Conservation (phyloP, 306 rosid genomes). For the Prunus padus region DNA sequence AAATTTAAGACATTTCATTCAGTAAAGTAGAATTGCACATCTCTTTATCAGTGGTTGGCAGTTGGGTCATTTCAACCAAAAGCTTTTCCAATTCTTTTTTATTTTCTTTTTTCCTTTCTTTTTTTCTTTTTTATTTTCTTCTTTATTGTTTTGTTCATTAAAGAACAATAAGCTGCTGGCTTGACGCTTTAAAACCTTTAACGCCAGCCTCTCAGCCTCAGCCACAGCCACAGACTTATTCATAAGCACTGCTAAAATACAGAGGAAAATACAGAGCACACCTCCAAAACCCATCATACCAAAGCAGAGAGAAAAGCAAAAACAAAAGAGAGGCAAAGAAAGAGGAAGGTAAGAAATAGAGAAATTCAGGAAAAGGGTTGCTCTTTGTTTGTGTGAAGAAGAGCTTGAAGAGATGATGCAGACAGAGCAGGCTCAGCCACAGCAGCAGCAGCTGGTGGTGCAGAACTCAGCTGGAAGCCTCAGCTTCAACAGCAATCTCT, state of each 20-base stretch:
- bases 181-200: conserved; percentile 17
- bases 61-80: conserved; percentile 49
- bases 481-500: conserved; percentile 90
- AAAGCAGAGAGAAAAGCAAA: conserved; percentile 40
- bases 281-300: conserved; percentile 47
- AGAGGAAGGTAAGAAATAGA: conserved; percentile 30
- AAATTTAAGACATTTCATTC: conserved; percentile 32
- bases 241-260: conserved; percentile 41
- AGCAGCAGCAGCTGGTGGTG: conserved; percentile 63
- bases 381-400: conserved; percentile 10
- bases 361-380: conserved; percentile 31
- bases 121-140: conserved; percentile 6
- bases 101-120: conserved; percentile 12
- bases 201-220: neutral
- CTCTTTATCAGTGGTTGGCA: conserved; percentile 60
- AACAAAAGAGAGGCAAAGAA: conserved; percentile 13
- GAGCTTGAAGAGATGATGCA: conserved; percentile 34
- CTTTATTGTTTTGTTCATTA: conserved; percentile 2
- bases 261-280: conserved; percentile 37
- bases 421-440: conserved; percentile 41
- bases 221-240: conserved; percentile 18
- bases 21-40: conserved; percentile 31
- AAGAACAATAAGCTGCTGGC: conserved; percentile 27
- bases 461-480: conserved; percentile 72
- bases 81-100: conserved; percentile 12